Conservation (phyloP, 2,329 filamentous ascomycete species). For the Catunica adiposa region DNA sequence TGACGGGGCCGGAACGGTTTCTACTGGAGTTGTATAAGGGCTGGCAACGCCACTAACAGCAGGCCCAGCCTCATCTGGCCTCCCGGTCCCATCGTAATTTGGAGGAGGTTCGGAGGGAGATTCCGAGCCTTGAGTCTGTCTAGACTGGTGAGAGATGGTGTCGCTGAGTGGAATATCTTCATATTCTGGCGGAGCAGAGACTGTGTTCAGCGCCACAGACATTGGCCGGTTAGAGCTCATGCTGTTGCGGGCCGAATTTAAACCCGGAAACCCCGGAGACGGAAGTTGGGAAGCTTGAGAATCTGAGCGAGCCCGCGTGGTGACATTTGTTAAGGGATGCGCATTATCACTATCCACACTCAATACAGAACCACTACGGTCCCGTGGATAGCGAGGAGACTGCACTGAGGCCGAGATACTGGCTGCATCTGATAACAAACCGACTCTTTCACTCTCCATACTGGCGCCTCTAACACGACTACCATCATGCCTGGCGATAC, state of each 20-base stretch:
- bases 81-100: conserved; percentile 28
- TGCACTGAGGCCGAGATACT: conserved; percentile 34
- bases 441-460: conserved; percentile 53
- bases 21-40: no score
- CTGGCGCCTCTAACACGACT: conserved; percentile 59
- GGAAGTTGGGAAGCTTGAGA: conserved; percentile 18
- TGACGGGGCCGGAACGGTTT: no score
- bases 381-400: conserved; percentile 24
- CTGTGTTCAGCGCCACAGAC: not conserved
- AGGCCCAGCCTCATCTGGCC: no score
- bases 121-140: conserved; percentile 17
- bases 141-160: conserved; percentile 15
- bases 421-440: conserved; percentile 55
- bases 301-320: conserved; percentile 21
- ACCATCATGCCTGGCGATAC: conserved; percentile 61
- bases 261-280: not conserved
- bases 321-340: conserved; percentile 18
- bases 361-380: conserved; percentile 37
- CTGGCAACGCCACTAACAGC: no score
- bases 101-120: conserved; percentile 32
- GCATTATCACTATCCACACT: conserved; percentile 31
- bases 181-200: conserved; percentile 10
- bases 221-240: conserved; percentile 1
- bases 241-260: conserved; percentile 2
- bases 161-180: conserved; percentile 15